A percentile compares a stretch with the other conserved stretches of the same genome.
phyloP scores from a whole-genome alignment of 495 filamentous ascomycete species.

The Podospora anserina region DNA sequence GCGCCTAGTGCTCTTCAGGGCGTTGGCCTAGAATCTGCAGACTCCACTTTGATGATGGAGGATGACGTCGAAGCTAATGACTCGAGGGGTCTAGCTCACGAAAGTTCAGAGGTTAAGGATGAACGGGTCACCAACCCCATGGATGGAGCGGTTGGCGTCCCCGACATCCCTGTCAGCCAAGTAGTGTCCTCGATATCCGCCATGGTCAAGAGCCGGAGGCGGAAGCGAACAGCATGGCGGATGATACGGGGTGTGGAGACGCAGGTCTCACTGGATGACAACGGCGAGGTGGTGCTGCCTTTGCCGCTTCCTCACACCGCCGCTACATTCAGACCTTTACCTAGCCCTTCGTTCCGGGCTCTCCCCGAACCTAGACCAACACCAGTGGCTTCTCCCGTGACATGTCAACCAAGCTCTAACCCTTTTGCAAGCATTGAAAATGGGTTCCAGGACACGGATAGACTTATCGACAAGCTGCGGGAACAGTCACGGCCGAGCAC shows the following conservation, averaged over 20 bases:
- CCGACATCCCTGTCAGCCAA: background rate
- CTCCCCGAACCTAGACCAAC: background rate
- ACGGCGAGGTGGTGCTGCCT: background rate
- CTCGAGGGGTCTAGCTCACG: background rate
- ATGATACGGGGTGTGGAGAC: constrained; percentile 40
- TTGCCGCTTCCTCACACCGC: constrained; percentile 2
- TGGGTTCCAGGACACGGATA: constrained; percentile 21
- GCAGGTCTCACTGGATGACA: constrained; percentile 18
- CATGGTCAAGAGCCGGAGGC: constrained; percentile 41
- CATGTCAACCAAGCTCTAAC: background rate
- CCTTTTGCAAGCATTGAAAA: constrained; percentile 9
- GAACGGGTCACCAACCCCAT: background rate
- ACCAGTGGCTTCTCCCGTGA: constrained; percentile 2
- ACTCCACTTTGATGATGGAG: background rate
- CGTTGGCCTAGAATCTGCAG: background rate
- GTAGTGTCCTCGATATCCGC: constrained; percentile 33
- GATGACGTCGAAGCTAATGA: background rate
- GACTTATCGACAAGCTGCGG: constrained; percentile 21
- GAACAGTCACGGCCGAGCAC: constrained; percentile 9
- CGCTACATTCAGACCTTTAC: constrained; percentile 2
- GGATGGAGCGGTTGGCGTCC: background rate
- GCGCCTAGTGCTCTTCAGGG: constrained; percentile 21
- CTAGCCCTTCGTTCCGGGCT: constrained; percentile 1
- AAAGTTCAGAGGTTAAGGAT: background rate
- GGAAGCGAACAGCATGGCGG: constrained; percentile 38